phyloP scores from a whole-genome alignment of 129 eudicot genomes.

The Scalesia atractyloides region DNA sequence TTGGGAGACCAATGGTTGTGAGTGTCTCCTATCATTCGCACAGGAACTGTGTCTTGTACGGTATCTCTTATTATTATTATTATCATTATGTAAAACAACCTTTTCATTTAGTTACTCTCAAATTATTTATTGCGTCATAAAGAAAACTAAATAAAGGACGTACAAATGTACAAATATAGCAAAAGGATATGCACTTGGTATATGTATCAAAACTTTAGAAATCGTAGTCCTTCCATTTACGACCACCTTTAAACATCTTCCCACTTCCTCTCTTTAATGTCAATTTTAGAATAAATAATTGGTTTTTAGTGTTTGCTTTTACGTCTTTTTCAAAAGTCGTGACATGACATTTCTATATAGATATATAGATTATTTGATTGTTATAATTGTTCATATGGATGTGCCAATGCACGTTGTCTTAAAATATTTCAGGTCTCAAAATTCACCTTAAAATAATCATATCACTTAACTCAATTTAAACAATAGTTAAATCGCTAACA shows the following conservation, averaged over 20 bases:
- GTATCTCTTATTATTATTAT: too few relatives aligned
- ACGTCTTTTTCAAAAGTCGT: neutral
- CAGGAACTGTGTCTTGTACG: too few relatives aligned
- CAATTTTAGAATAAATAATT: neutral
- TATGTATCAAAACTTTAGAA: neutral
- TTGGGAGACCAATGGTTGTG: too few relatives aligned
- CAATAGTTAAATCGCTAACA: too few relatives aligned
- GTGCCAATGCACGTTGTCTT: too few relatives aligned
- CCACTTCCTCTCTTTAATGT: neutral
- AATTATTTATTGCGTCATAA: neutral
- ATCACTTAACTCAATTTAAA: too few relatives aligned
- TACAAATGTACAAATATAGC: neutral
- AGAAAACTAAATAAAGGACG: neutral
- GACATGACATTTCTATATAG: neutral
- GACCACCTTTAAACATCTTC: neutral
- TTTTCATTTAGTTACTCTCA: neutral
- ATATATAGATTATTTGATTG: too few relatives aligned
- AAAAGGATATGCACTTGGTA: neutral
- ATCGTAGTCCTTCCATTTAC: constrained; percentile 9
- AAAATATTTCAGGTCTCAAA: too few relatives aligned
- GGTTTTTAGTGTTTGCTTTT: neutral
- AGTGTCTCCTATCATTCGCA: too few relatives aligned
- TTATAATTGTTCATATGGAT: too few relatives aligned
- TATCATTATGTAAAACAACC: too few relatives aligned
- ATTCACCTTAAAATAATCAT: too few relatives aligned